phyloP scores from a whole-genome alignment of 208 protist genomes.

The Leishmania arabica region DNA sequence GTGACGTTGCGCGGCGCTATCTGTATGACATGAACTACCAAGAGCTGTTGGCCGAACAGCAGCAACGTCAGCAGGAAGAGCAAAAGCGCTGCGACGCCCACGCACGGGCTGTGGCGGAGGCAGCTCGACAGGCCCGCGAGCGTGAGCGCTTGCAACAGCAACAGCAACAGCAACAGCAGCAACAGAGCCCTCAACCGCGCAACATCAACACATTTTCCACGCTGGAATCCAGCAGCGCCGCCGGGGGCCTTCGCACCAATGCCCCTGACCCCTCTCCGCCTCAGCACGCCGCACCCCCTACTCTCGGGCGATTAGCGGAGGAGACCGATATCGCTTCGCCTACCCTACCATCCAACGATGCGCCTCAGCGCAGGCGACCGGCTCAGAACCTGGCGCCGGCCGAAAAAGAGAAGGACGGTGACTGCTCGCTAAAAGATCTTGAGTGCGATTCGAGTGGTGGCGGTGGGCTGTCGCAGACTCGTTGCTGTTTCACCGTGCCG shows the following conservation, averaged over 20 bases:
- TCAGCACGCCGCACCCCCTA: background rate
- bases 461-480: background rate
- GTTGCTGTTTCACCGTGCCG: slow-evolving; percentile 5
- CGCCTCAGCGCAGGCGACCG: background rate
- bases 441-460: background rate
- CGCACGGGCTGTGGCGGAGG: slow-evolving; percentile 20
- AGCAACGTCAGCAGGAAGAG: slow-evolving; percentile 28
- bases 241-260: background rate
- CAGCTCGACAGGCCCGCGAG: slow-evolving; percentile 14
- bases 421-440: background rate
- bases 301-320: background rate
- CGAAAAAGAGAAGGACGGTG: background rate
- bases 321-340: background rate
- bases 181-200: background rate
- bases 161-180: slow-evolving; percentile 23
- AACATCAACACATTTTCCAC: background rate
- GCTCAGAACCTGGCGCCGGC: background rate
- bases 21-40: slow-evolving; percentile 85
- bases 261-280: background rate
- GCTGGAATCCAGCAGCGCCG: background rate
- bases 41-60: slow-evolving; percentile 28
- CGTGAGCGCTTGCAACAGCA: slow-evolving; percentile 28
- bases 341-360: background rate
- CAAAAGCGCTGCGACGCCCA: slow-evolving; percentile 19
- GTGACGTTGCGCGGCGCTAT: slow-evolving; percentile 84